Conservation (phyloP, 495 filamentous ascomycete genomes). For the Hypoxylon intermedium region DNA sequence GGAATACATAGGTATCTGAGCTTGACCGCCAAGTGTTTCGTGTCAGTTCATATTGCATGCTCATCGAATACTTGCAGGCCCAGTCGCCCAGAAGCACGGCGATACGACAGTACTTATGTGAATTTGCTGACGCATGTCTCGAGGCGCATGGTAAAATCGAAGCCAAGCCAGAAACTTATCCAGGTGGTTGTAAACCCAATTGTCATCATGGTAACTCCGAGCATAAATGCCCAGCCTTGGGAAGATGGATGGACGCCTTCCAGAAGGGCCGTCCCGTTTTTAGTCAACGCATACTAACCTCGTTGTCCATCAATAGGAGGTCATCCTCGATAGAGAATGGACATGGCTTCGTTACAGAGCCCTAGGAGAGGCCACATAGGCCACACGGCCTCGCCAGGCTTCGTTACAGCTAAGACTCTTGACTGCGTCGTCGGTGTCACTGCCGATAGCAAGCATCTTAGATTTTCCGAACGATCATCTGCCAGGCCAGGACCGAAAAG, state of each 20-base stretch:
- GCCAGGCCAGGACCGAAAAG: conserved; percentile 15
- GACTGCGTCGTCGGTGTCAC: conserved; percentile 3
- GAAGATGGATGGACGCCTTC: conserved; percentile 3
- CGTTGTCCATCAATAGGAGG: background rate
- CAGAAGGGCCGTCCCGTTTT: conserved; percentile 30
- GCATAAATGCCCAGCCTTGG: conserved; percentile 9
- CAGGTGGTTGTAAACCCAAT: conserved; percentile 15
- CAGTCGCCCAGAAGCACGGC: conserved; percentile 20
- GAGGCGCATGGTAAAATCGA: conserved; percentile 34
- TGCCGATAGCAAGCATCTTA: background rate
- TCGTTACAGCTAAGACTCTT: background rate
- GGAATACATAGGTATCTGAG: conserved; percentile 23
- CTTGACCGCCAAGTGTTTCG: conserved; percentile 37
- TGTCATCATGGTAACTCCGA: conserved; percentile 34
- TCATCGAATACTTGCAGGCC: conserved; percentile 23
- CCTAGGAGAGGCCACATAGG: conserved; percentile 2
- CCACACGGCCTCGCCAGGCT: background rate
- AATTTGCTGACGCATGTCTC: conserved; percentile 25
- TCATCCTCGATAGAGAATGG: conserved; percentile 9
- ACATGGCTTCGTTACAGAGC: conserved; percentile 4
- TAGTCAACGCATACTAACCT: conserved; percentile 3
- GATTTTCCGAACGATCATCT: conserved; percentile 21
- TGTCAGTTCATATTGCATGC: conserved; percentile 31
- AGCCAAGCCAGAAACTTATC: conserved; percentile 32
- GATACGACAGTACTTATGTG: conserved; percentile 27